phyloP scores from a whole-genome alignment of 1,139 yeast species.

The Sugiyamaella japonica region DNA sequence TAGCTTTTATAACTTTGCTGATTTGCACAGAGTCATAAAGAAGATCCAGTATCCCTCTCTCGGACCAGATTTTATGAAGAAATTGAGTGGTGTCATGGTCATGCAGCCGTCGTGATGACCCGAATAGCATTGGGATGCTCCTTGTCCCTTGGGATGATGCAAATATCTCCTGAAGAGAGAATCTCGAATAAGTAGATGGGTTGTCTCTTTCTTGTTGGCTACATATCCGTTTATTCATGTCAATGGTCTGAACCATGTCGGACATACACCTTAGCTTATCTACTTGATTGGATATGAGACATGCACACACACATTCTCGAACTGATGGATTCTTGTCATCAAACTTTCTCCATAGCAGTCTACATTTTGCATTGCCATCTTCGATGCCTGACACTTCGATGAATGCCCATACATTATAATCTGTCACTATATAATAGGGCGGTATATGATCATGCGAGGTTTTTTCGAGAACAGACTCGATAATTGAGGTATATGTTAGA shows the following conservation, averaged over 20 bases:
- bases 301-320: constrained; percentile 22
- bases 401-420: constrained; percentile 29
- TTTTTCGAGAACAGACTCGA: constrained; percentile 6
- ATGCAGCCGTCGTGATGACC: constrained; percentile 1
- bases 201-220: constrained; percentile 1
- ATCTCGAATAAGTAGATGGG: constrained; percentile 1
- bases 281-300: constrained; percentile 5
- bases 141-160: neutral
- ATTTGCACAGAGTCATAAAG: constrained; percentile 2
- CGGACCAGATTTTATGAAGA: neutral
- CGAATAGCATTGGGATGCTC: neutral
- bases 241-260: neutral
- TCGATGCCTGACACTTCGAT: constrained; percentile 17
- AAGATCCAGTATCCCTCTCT: constrained; percentile 6
- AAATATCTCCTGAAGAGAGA: constrained; percentile 7
- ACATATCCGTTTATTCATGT: constrained; percentile 2
- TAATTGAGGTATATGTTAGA: constrained; percentile 4
- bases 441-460: neutral
- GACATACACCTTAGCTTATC: constrained; percentile 3
- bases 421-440: constrained; percentile 24
- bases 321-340: constrained; percentile 21
- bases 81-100: constrained; percentile 9
- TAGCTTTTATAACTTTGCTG: neutral
- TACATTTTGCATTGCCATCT: constrained; percentile 7
- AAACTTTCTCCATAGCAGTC: constrained; percentile 16